These are phyloP conservation scores for Perkinsus chesapeaki DNA, from an alignment of 169 alveolate genomes.

Conservation along the genomic window DNA sequence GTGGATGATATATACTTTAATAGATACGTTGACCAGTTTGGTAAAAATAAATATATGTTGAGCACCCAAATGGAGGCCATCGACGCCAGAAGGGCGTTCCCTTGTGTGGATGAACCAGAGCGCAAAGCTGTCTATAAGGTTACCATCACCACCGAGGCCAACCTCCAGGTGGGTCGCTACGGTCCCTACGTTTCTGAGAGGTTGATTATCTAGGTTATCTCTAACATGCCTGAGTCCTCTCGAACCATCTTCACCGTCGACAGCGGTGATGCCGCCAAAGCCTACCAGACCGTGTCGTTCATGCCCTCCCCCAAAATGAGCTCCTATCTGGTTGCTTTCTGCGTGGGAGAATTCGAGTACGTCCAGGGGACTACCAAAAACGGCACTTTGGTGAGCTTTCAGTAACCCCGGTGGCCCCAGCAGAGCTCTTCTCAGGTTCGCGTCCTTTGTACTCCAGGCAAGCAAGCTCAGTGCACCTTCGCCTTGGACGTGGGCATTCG, in stretches of 20 bases:
- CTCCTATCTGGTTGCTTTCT: conserved; percentile 26
- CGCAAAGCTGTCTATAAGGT: conserved; percentile 4
- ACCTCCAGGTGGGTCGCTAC: neutral
- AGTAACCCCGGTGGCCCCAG: neutral
- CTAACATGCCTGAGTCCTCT: conserved; percentile 1
- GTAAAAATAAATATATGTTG: neutral
- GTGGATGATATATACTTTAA: neutral
- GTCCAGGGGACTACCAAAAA: neutral
- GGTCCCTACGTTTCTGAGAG: neutral
- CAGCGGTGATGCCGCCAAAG: neutral
- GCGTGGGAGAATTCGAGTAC: conserved; percentile 30
- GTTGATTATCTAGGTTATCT: neutral
- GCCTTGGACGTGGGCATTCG: conserved; percentile 27
- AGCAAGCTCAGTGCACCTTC: conserved; percentile 11
- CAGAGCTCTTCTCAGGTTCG: neutral
- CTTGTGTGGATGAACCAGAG: conserved; percentile 35
- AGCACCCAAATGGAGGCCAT: conserved; percentile 23
- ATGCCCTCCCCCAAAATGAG: conserved; percentile 4
- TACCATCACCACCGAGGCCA: conserved; percentile 5
- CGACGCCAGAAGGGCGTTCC: conserved; percentile 32
- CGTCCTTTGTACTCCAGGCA: conserved; percentile 9
- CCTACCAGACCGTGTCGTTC: conserved; percentile 9
- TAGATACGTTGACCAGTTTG: neutral
- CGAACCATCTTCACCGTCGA: neutral
- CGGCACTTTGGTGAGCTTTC: neutral